Evolutionary conservation across 805 yeast species (phyloP).

Genomic region (Lachancea quebecensis): DNA sequence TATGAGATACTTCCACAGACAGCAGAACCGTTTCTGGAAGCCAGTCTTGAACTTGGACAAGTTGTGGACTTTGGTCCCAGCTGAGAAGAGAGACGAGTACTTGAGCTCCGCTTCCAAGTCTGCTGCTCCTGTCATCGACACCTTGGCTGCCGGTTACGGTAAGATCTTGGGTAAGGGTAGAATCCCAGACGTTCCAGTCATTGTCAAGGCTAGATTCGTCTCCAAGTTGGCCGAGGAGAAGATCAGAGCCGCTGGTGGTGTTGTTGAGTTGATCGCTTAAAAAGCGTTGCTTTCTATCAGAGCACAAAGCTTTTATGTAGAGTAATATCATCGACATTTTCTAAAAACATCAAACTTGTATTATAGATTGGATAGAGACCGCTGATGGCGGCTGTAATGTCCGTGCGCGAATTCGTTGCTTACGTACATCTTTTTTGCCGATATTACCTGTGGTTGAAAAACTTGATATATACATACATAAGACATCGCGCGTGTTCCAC

Average conservation of each 20-base stretch:
- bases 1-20: constrained; percentile 99
- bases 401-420: background rate
- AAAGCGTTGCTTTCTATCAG: constrained; percentile 2
- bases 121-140: constrained; percentile 98
- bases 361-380: background rate
- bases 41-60: constrained; percentile 98
- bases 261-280: constrained; percentile 98
- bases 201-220: constrained; percentile 99
- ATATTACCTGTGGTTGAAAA: no score
- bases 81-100: constrained; percentile 90
- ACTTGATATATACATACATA: background rate
- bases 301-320: background rate
- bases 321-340: constrained; percentile 5
- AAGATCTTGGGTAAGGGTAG: constrained; percentile 99
- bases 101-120: constrained; percentile 74
- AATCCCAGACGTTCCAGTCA: constrained; percentile 96
- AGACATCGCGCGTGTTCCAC: background rate
- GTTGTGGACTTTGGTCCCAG: constrained; percentile 95
- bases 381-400: background rate
- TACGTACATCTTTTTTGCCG: no score
- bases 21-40: constrained; percentile 90
- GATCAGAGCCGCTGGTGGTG: constrained; percentile 99
- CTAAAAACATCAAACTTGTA: constrained; percentile 1
- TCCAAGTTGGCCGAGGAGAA: constrained; percentile 99
- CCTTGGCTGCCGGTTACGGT: constrained; percentile 99